phyloP scores from a whole-genome alignment of 495 filamentous ascomycete genomes.

The Hyaloscypha variabilis region DNA sequence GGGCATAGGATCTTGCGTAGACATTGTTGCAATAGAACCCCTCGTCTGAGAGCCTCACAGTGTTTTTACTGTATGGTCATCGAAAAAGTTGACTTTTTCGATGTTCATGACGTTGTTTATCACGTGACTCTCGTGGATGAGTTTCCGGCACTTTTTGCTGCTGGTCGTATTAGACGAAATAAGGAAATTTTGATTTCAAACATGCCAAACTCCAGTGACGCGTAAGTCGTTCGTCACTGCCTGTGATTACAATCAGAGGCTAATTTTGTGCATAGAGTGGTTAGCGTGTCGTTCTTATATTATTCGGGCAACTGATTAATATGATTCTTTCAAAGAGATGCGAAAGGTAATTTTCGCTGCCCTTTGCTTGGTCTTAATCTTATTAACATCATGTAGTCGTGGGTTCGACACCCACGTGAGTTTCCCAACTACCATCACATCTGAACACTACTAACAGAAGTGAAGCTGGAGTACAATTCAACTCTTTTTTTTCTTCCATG shows the following conservation, averaged over 20 bases:
- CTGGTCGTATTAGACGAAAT: slow-evolving; percentile 22
- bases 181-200: slow-evolving; percentile 29
- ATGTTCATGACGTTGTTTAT: neutral
- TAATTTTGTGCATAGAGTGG: slow-evolving; percentile 32
- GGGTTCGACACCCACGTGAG: slow-evolving; percentile 13
- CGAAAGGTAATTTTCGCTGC: slow-evolving; percentile 12
- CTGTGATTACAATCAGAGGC: slow-evolving; percentile 28
- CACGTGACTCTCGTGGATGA: neutral
- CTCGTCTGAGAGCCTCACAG: neutral
- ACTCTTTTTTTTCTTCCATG: too few species aligned
- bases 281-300: slow-evolving; percentile 41
- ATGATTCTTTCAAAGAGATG: slow-evolving; percentile 33
- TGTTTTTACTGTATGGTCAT: neutral
- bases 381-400: slow-evolving; percentile 3
- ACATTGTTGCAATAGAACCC: slow-evolving; percentile 15
- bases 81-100: neutral
- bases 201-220: slow-evolving; percentile 37
- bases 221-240: slow-evolving; percentile 35
- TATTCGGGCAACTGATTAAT: slow-evolving; percentile 33
- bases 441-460: too few species aligned
- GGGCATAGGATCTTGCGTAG: slow-evolving; percentile 19
- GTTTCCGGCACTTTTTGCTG: neutral
- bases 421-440: neutral
- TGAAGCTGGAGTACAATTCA: too few species aligned
- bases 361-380: neutral